Conservation (phyloP, 1,284 basidiomycete genomes). For the Boletus subluridellus region DNA sequence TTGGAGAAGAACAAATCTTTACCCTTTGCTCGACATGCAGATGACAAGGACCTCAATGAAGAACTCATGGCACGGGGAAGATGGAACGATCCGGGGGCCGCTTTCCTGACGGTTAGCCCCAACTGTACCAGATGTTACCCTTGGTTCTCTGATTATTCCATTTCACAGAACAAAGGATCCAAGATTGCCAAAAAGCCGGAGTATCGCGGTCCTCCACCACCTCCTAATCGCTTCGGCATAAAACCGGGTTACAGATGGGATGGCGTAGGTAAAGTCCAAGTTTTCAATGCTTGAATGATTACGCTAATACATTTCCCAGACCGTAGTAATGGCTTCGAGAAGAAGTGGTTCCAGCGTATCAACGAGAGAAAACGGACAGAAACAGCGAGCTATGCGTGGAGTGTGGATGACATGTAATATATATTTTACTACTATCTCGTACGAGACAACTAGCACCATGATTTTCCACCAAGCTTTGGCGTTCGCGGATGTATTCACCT, state of each 20-base stretch:
- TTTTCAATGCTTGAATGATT: slow-evolving; percentile 4
- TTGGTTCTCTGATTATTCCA: slow-evolving; percentile 2
- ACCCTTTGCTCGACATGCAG: slow-evolving; percentile 74
- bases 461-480: neutral
- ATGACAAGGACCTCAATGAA: slow-evolving; percentile 84
- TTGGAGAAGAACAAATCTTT: slow-evolving; percentile 63
- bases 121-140: neutral
- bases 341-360: slow-evolving; percentile 79
- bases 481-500: neutral
- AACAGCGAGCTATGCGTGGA: slow-evolving; percentile 76
- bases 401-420: slow-evolving; percentile 84
- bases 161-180: slow-evolving; percentile 59
- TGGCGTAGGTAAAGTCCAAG: slow-evolving; percentile 71
- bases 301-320: slow-evolving; percentile 46
- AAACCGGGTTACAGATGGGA: slow-evolving; percentile 97
- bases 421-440: slow-evolving; percentile 2
- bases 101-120: slow-evolving; percentile 79
- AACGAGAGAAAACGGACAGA: slow-evolving; percentile 71
- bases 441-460: neutral
- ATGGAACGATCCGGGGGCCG: slow-evolving; percentile 95
- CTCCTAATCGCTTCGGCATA: slow-evolving; percentile 94
- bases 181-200: slow-evolving; percentile 79
- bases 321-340: slow-evolving; percentile 92
- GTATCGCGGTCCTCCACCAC: slow-evolving; percentile 83
- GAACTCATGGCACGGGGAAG: slow-evolving; percentile 74